Evolutionary conservation across 2,329 filamentous ascomycete species (phyloP).

Genomic region (Diplodia seriata): DNA sequence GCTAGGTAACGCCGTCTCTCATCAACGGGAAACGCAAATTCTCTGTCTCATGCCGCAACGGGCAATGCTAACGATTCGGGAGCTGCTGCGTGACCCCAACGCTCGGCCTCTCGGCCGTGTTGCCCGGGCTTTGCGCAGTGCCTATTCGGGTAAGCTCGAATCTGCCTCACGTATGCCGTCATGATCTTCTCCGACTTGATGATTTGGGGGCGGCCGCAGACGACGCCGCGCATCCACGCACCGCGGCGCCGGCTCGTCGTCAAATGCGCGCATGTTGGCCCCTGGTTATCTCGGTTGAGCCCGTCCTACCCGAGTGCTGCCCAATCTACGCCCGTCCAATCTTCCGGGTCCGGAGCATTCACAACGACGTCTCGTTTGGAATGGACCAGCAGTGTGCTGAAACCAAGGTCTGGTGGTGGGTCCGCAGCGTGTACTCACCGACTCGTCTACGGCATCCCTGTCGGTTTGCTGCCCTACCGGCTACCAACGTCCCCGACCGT

Average conservation of each 20-base stretch:
- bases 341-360: conserved; percentile 10
- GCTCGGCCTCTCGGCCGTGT: conserved; percentile 13
- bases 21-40: not conserved
- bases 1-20: not conserved
- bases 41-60: conserved; percentile 1
- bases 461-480: conserved; percentile 3
- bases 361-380: not conserved
- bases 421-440: conserved; percentile 10
- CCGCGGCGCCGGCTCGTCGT: not conserved
- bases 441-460: conserved; percentile 12
- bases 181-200: conserved; percentile 7
- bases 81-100: conserved; percentile 9
- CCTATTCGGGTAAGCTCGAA: conserved; percentile 1
- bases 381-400: not conserved
- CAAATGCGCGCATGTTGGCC: conserved; percentile 15
- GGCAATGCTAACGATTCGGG: not conserved
- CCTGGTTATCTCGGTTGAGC: conserved; percentile 23
- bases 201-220: not conserved
- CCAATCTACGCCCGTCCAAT: conserved; percentile 20
- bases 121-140: not conserved
- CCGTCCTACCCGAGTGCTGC: conserved; percentile 19
- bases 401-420: conserved; percentile 8
- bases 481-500: not conserved
- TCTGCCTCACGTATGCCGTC: conserved; percentile 12
- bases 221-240: conserved; percentile 1